Conservation (phyloP, 192 early-diverging fungal species). For the Gamsiella multidivaricata region DNA sequence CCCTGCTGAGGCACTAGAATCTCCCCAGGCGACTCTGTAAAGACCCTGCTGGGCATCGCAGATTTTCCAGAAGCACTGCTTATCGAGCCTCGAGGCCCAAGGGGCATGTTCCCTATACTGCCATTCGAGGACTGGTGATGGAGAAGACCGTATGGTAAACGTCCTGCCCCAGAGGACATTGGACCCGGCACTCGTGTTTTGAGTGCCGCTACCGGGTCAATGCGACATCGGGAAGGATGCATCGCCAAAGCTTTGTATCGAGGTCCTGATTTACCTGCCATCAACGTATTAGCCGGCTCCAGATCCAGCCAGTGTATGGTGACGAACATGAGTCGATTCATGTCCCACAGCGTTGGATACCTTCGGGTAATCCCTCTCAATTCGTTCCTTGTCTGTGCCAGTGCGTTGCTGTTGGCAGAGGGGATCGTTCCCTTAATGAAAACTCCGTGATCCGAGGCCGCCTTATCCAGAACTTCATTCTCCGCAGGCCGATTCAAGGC, state of each 20-base stretch:
- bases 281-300: slow-evolving; percentile 25
- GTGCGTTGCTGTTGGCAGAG: neutral
- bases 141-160: neutral
- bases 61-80: slow-evolving; percentile 8
- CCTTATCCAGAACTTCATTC: slow-evolving; percentile 7
- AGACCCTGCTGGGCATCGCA: neutral
- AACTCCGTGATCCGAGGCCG: slow-evolving; percentile 27
- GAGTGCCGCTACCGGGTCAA: slow-evolving; percentile 30
- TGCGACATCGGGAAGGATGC: slow-evolving; percentile 36
- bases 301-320: slow-evolving; percentile 51
- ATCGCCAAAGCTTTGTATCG: slow-evolving; percentile 27
- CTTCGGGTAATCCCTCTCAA: slow-evolving; percentile 23
- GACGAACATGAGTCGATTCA: slow-evolving; percentile 44
- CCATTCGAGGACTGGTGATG: slow-evolving; percentile 33
- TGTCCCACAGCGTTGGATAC: slow-evolving; percentile 36
- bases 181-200: slow-evolving; percentile 6
- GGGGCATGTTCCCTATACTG: slow-evolving; percentile 5
- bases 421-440: slow-evolving; percentile 38
- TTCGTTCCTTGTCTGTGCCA: slow-evolving; percentile 33
- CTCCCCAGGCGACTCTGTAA: slow-evolving; percentile 37
- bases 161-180: neutral
- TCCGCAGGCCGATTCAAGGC: neutral
- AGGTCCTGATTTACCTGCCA: neutral
- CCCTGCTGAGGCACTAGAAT: slow-evolving; percentile 21
- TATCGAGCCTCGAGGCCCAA: slow-evolving; percentile 34